Conservation (phyloP, 495 filamentous ascomycete species). For the Aspergillus campestris region DNA sequence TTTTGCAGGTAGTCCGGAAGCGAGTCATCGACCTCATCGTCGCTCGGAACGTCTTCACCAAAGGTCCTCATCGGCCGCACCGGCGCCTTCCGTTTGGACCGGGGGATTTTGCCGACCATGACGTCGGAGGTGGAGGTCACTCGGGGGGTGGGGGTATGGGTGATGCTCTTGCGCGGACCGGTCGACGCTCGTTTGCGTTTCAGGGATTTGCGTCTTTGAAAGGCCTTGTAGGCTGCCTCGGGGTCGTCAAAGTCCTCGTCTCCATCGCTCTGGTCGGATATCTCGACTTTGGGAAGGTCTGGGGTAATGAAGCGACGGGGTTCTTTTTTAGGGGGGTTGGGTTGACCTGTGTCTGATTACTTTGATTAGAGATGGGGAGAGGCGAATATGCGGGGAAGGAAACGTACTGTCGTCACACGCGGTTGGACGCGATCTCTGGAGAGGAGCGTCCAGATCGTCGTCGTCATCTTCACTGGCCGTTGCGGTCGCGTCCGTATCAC, state of each 20-base stretch:
- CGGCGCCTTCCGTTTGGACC: neutral
- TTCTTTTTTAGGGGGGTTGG: slow-evolving; percentile 1
- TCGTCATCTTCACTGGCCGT: slow-evolving; percentile 23
- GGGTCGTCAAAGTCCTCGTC: no score
- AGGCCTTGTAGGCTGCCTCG: no score
- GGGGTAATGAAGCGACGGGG: neutral
- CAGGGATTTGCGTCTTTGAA: no score
- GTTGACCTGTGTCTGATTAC: neutral
- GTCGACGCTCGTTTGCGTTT: neutral
- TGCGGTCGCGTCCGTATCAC: slow-evolving; percentile 16
- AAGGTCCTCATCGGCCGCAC: slow-evolving; percentile 23
- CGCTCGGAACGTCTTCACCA: slow-evolving; percentile 36
- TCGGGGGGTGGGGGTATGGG: no score
- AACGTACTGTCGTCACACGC: no score
- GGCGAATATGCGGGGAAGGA: no score
- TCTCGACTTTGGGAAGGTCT: no score
- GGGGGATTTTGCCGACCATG: no score
- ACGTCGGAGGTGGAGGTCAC: no score
- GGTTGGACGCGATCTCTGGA: neutral
- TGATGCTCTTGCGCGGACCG: neutral
- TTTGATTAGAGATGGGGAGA: no score
- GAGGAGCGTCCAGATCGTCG: slow-evolving; percentile 32
- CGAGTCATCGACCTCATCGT: slow-evolving; percentile 52
- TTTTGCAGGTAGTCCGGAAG: slow-evolving; percentile 51
- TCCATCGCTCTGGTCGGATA: no score